These are phyloP conservation scores for Crataegus laevigata DNA, from an alignment of 306 rosid species.

Conservation along the genomic window DNA sequence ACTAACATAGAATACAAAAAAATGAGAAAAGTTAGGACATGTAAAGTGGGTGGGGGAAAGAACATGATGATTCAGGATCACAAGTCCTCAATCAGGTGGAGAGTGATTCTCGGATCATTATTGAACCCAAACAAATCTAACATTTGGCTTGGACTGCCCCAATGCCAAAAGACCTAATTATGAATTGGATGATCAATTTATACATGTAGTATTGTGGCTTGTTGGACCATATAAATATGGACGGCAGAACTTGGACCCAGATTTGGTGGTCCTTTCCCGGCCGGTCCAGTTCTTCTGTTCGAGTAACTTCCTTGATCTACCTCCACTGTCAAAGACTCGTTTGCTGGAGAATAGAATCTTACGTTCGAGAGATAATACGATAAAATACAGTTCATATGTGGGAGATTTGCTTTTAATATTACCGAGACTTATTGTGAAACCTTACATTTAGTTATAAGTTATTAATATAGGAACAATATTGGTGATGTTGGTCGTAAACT, in stretches of 20 bases:
- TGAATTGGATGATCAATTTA: background rate
- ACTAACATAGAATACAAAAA: too few relatives aligned
- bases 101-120: conserved; percentile 10
- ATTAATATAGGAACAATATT: too few relatives aligned
- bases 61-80: background rate
- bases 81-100: background rate
- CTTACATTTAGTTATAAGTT: too few relatives aligned
- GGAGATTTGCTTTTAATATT: too few relatives aligned
- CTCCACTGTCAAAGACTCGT: too few relatives aligned
- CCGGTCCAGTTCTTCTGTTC: background rate
- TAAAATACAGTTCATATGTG: too few relatives aligned
- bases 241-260: background rate
- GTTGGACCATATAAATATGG: background rate
- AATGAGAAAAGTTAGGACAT: background rate
- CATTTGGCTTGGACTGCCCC: background rate
- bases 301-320: background rate
- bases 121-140: background rate
- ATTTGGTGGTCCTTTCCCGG: background rate
- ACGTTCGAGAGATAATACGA: too few relatives aligned
- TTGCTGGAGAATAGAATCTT: too few relatives aligned
- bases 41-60: background rate
- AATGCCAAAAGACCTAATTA: background rate
- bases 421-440: too few relatives aligned
- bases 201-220: too few relatives aligned
- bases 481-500: too few relatives aligned